Conservation (phyloP, 192 early-diverging fungal genomes). For the Coemansia sp. region DNA sequence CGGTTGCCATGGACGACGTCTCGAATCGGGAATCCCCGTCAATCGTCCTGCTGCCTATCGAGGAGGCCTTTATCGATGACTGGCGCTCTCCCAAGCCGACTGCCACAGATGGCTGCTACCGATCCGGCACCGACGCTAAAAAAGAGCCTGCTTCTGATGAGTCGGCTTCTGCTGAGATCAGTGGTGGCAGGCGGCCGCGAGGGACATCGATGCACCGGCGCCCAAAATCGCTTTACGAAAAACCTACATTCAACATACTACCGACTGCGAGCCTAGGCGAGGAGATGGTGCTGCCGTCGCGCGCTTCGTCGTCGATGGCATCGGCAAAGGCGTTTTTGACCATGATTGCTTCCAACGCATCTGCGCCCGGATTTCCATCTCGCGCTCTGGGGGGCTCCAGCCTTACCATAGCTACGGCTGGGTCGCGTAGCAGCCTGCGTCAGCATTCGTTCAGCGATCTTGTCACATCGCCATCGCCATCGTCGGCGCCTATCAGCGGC, state of each 20-base stretch:
- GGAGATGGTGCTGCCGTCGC: conserved; percentile 12
- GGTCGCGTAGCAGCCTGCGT: neutral
- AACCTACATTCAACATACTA: conserved; percentile 11
- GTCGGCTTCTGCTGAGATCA: too few relatives aligned
- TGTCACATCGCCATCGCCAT: neutral
- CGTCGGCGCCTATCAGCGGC: neutral
- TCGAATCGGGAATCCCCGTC: conserved; percentile 2
- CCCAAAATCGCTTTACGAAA: conserved; percentile 51
- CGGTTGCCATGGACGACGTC: neutral
- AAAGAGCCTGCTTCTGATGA: neutral
- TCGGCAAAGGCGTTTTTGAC: conserved; percentile 49
- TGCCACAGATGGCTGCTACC: neutral
- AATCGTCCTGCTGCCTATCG: neutral
- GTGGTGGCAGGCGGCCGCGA: neutral
- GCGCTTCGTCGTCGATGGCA: conserved; percentile 35
- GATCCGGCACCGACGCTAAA: neutral
- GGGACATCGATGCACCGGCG: conserved; percentile 11
- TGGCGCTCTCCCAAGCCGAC: neutral
- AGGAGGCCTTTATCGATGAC: neutral
- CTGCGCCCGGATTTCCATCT: neutral
- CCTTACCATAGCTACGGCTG: conserved; percentile 7
- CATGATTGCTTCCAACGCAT: conserved; percentile 32
- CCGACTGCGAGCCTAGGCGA: neutral
- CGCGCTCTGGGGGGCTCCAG: neutral
- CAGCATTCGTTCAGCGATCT: conserved; percentile 5